A percentile compares a stretch with the other conserved stretches of the same genome.
phyloP scores from a whole-genome alignment of 2,329 filamentous ascomycete species.

The Penicillium psychrosexuale region DNA sequence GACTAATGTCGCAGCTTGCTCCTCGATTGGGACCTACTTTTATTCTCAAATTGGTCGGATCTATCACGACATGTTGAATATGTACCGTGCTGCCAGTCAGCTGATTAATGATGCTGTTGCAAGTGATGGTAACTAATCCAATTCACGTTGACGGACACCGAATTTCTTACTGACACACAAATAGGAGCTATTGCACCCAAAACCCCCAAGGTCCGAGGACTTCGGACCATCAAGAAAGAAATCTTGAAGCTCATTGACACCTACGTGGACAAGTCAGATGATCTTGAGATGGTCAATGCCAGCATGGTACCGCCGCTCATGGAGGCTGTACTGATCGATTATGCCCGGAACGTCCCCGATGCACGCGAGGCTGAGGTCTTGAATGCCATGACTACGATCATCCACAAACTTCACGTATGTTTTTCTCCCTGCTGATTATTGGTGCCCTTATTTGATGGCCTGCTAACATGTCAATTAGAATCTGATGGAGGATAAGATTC shows the following conservation, averaged over 20 bases:
- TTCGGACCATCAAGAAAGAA: conserved; percentile 98
- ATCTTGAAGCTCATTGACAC: conserved; percentile 97
- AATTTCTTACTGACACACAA: conserved; percentile 16
- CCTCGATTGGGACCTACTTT: conserved; percentile 94
- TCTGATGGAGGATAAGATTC: conserved; percentile 97
- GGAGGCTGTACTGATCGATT: conserved; percentile 90
- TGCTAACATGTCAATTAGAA: conserved; percentile 50
- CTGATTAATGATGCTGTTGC: conserved; percentile 92
- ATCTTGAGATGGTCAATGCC: conserved; percentile 84
- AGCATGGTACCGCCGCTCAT: conserved; percentile 95
- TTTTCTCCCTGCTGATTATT: not conserved
- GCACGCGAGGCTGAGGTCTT: conserved; percentile 94
- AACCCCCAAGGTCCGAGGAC: conserved; percentile 91
- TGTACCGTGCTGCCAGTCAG: conserved; percentile 96
- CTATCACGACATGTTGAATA: conserved; percentile 97
- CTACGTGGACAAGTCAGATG: conserved; percentile 97
- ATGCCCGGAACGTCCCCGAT: conserved; percentile 94
- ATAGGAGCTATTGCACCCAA: conserved; percentile 87
- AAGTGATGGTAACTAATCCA: conserved; percentile 64
- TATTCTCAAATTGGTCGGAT: conserved; percentile 97
- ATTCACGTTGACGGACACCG: not conserved
- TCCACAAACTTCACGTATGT: conserved; percentile 92
- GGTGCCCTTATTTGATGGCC: not conserved
- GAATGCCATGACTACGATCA: conserved; percentile 96
- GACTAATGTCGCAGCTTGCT: conserved; percentile 98